Evolutionary conservation across 768 basidiomycete species (phyloP).

Genomic region (Lentinula aciculospora): DNA sequence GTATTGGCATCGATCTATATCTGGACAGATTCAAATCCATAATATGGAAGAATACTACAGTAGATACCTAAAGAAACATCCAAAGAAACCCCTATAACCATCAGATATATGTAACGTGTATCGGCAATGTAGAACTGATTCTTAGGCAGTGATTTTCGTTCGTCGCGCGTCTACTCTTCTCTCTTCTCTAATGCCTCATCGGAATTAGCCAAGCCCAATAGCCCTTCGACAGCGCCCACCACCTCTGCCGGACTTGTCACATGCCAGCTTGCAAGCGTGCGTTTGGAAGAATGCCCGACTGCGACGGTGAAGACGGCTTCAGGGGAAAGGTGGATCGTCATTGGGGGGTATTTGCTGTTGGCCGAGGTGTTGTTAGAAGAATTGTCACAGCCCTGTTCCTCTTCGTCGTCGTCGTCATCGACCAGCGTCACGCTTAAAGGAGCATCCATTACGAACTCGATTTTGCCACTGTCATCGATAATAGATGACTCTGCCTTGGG

Average conservation of each 20-base stretch:
- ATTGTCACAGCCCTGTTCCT: not conserved
- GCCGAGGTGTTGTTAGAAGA: not conserved
- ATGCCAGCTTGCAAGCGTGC: constrained; percentile 90
- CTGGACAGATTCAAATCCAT: too few relatives aligned
- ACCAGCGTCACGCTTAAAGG: constrained; percentile 51
- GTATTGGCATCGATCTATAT: too few relatives aligned
- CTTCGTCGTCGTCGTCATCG: constrained; percentile 34
- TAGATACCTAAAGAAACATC: too few relatives aligned
- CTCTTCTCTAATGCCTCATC: not conserved
- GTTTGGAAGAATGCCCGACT: constrained; percentile 86
- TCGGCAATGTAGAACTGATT: too few relatives aligned
- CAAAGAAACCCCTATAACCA: too few relatives aligned
- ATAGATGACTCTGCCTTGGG: constrained; percentile 8
- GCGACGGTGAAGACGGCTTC: constrained; percentile 87
- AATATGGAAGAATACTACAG: too few relatives aligned
- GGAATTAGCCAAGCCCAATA: constrained; percentile 57
- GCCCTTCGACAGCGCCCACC: constrained; percentile 49
- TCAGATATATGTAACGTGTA: too few relatives aligned
- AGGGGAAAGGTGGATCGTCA: constrained; percentile 58
- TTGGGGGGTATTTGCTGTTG: constrained; percentile 22
- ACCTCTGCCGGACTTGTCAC: constrained; percentile 86
- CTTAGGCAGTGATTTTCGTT: too few relatives aligned
- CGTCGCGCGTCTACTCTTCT: too few relatives aligned
- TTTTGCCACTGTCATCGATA: not conserved
- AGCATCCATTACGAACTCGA: constrained; percentile 41